These are phyloP conservation scores for Magnolia kwangsiensis DNA, from an alignment of 164 flowering plant genomes.

Conservation along the genomic window DNA sequence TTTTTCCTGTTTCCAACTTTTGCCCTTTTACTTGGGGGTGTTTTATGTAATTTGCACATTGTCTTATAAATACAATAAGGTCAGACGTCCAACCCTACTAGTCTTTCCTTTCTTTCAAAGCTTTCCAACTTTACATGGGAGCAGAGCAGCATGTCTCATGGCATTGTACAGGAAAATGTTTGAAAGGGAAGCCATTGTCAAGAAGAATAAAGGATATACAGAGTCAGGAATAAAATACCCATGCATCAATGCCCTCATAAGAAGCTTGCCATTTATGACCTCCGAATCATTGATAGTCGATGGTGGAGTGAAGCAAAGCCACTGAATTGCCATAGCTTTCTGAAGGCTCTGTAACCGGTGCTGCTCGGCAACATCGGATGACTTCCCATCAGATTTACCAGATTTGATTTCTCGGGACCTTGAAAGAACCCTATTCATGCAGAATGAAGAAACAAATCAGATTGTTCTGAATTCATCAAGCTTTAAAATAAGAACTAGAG, in stretches of 20 bases:
- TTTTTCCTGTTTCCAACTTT: no score
- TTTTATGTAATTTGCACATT: no score
- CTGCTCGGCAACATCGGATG: constrained; percentile 77
- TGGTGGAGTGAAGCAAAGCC: constrained; percentile 99
- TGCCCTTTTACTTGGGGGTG: no score
- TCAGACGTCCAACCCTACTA: no score
- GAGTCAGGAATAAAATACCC: constrained; percentile 43
- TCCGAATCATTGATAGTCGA: constrained; percentile 64
- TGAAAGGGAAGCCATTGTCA: not conserved
- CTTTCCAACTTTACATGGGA: no score
- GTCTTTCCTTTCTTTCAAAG: no score
- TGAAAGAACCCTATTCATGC: constrained; percentile 63
- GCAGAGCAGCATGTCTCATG: not conserved
- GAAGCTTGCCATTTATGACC: constrained; percentile 61
- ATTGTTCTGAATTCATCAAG: not conserved
- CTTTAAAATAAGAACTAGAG: not conserved
- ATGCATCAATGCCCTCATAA: constrained; percentile 69
- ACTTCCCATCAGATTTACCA: constrained; percentile 47
- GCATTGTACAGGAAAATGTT: not conserved
- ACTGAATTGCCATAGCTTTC: constrained; percentile 88
- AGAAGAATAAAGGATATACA: not conserved
- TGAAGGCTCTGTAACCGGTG: constrained; percentile 78
- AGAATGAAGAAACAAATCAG: not conserved
- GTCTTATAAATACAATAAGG: no score
- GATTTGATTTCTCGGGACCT: constrained; percentile 76